phyloP scores from a whole-genome alignment of 1,284 basidiomycete species.

The Cystobasidium pallidum region DNA sequence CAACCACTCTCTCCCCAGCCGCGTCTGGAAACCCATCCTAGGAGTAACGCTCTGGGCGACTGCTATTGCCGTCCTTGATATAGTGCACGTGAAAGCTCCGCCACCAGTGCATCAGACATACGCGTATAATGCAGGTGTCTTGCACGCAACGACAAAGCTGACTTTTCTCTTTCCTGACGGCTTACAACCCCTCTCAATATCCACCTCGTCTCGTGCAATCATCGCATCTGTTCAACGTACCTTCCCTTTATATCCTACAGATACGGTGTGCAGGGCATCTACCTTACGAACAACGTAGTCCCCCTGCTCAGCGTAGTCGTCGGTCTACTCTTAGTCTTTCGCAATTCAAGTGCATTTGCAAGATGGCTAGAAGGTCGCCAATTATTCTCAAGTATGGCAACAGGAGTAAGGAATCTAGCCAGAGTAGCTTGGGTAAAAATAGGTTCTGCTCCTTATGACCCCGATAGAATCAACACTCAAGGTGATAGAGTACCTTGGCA shows the following conservation, averaged over 20 bases:
- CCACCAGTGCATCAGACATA: background rate
- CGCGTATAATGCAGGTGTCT: too few species aligned
- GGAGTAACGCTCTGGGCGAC: slow-evolving; percentile 50
- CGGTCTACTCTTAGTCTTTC: slow-evolving; percentile 51
- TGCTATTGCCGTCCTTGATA: slow-evolving; percentile 49
- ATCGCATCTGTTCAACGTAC: too few species aligned
- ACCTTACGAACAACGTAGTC: slow-evolving; percentile 49
- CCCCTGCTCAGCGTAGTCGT: slow-evolving; percentile 54
- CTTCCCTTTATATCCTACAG: background rate
- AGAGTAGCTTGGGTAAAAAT: slow-evolving; percentile 52
- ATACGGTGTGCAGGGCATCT: slow-evolving; percentile 38
- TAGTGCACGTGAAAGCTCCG: slow-evolving; percentile 42
- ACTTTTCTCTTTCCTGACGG: background rate
- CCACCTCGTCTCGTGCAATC: too few species aligned
- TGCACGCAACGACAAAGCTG: background rate
- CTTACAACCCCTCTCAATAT: too few species aligned
- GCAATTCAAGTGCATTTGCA: slow-evolving; percentile 50
- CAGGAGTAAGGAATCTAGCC: slow-evolving; percentile 49
- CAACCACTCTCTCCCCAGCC: slow-evolving; percentile 37
- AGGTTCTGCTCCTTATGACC: slow-evolving; percentile 44
- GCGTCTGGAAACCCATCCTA: slow-evolving; percentile 51
- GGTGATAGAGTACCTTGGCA: slow-evolving; percentile 28
- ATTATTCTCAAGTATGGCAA: slow-evolving; percentile 50
- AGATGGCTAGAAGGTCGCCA: slow-evolving; percentile 53
- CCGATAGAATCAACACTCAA: slow-evolving; percentile 15